A percentile compares a stretch with the other conserved stretches of the same genome.
Conservation (phyloP, 148 eudicot genomes). For the Cornus kousa region DNA sequence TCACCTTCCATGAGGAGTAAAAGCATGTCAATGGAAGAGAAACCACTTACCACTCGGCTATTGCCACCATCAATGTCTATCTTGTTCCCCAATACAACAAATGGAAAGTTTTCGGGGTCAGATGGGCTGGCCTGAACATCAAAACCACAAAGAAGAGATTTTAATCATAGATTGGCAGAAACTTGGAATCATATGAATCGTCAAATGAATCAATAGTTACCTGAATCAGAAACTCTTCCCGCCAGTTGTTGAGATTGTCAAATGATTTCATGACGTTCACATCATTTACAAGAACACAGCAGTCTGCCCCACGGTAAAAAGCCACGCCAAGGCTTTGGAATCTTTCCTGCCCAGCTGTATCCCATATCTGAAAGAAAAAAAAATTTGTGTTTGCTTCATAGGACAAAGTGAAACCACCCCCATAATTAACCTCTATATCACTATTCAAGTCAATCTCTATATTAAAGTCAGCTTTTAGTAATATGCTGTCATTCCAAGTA, state of each 20-base stretch:
- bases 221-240: constrained; percentile 76
- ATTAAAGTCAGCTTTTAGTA: no score
- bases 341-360: constrained; percentile 88
- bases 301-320: constrained; percentile 83
- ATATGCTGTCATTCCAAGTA: no score
- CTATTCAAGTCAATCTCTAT: no score
- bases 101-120: constrained; percentile 83
- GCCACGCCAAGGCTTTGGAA: constrained; percentile 89
- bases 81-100: constrained; percentile 81
- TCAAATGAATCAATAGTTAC: constrained; percentile 23
- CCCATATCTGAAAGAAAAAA: constrained; percentile 61
- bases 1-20: neutral
- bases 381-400: constrained; percentile 2
- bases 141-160: constrained; percentile 5
- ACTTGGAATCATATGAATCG: neutral
- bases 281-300: constrained; percentile 77
- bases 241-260: constrained; percentile 72
- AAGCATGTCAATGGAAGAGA: neutral
- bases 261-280: constrained; percentile 79
- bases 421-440: no score
- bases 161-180: neutral
- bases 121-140: constrained; percentile 70
- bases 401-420: neutral
- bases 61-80: constrained; percentile 79
- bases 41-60: constrained; percentile 67